phyloP scores from a whole-genome alignment of 768 basidiomycete genomes.

The Trametes punicea region DNA sequence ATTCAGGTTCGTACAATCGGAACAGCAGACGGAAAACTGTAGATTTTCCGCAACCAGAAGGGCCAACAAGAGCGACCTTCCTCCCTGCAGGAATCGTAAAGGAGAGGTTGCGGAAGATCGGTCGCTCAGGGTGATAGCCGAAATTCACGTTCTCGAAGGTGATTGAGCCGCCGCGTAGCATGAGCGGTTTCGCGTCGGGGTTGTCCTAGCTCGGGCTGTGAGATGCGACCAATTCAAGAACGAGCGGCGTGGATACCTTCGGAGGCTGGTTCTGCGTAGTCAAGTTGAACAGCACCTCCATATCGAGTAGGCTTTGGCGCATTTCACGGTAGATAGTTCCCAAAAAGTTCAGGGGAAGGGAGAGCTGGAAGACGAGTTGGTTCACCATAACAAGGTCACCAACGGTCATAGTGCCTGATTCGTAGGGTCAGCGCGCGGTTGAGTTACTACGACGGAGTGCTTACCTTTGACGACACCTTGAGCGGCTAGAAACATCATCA shows the following conservation, averaged over 20 bases:
- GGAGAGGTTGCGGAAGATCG: slow-evolving; percentile 83
- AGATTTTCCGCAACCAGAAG: slow-evolving; percentile 96
- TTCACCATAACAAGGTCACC: slow-evolving; percentile 99
- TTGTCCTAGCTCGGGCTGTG: slow-evolving; percentile 49
- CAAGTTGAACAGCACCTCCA: slow-evolving; percentile 93
- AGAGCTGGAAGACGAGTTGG: slow-evolving; percentile 96
- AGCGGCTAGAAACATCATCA: slow-evolving; percentile 95
- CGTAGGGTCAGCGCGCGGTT: not conserved
- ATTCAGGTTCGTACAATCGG: slow-evolving; percentile 86
- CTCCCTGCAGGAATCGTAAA: slow-evolving; percentile 95
- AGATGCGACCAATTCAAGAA: not conserved
- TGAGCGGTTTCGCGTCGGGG: slow-evolving; percentile 62
- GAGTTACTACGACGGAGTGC: not conserved
- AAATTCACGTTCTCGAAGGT: slow-evolving; percentile 91
- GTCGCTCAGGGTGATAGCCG: slow-evolving; percentile 86
- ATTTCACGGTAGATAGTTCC: slow-evolving; percentile 97
- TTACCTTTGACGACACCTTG: slow-evolving; percentile 90
- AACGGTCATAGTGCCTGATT: slow-evolving; percentile 90
- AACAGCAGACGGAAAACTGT: slow-evolving; percentile 89
- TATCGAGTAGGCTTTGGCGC: slow-evolving; percentile 92
- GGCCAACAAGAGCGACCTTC: slow-evolving; percentile 96
- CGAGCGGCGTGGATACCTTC: slow-evolving; percentile 39
- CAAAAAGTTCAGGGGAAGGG: slow-evolving; percentile 93
- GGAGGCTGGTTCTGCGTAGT: slow-evolving; percentile 76
- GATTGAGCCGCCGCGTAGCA: slow-evolving; percentile 79